phyloP scores from a whole-genome alignment of 2,329 filamentous ascomycete genomes.

The Cryphonectria parasitica region DNA sequence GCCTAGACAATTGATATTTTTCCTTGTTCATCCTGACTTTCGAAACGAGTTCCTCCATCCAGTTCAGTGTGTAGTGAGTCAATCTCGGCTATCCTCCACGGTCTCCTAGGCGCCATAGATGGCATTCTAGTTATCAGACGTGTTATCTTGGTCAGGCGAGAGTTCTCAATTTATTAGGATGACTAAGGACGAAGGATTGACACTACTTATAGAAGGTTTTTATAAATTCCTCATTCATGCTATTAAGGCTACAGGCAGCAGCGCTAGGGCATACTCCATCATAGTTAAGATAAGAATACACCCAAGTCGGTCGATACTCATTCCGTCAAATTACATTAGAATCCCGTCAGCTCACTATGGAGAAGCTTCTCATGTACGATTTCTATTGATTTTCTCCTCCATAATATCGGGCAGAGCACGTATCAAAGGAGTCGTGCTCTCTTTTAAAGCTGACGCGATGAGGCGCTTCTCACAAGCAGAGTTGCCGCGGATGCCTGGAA shows the following conservation, averaged over 20 bases:
- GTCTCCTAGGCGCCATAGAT: too few species aligned
- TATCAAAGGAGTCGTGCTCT: not conserved
- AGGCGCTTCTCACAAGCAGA: not conserved
- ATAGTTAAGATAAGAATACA: not conserved
- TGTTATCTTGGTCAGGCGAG: too few species aligned
- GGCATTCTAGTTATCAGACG: not conserved
- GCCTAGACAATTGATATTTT: not conserved
- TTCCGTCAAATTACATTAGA: not conserved
- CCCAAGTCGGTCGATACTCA: not conserved
- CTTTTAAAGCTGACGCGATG: too few species aligned
- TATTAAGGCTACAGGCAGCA: too few species aligned
- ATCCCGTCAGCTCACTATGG: not conserved
- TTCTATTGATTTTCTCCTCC: not conserved
- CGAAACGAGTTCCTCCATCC: too few species aligned
- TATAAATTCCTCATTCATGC: not conserved
- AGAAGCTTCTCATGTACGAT: not conserved
- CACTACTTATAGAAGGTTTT: too few species aligned
- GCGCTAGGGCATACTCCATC: too few species aligned
- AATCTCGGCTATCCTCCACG: too few species aligned
- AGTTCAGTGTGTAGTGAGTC: too few species aligned
- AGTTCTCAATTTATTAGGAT: too few species aligned
- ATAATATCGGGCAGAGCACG: not conserved
- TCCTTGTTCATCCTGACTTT: not conserved
- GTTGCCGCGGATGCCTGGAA: not conserved
- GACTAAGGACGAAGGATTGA: too few species aligned